Evolutionary conservation across 2,329 filamentous ascomycete genomes (phyloP).

Genomic region (Cercospora sp.): DNA sequence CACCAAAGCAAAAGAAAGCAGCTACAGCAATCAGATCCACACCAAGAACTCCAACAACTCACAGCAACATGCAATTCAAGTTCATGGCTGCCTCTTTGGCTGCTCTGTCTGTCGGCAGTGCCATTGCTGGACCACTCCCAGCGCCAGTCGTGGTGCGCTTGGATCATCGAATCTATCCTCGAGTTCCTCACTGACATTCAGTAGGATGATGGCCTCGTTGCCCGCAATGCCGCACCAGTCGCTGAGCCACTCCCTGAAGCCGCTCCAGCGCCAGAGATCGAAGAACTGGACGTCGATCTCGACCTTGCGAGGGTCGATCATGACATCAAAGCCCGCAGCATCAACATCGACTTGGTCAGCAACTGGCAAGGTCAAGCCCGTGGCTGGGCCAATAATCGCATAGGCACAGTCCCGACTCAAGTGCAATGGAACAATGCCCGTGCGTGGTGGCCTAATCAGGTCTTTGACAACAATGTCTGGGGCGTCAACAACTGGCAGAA

Average conservation of each 20-base stretch:
- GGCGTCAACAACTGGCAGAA: slow-evolving; percentile 3
- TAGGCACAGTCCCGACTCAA: not conserved
- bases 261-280: not conserved
- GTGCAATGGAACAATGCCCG: not conserved
- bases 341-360: not conserved
- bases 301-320: not conserved
- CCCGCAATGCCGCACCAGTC: not conserved
- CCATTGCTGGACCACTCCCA: slow-evolving; percentile 18
- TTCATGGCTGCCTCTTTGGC: slow-evolving; percentile 15
- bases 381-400: not conserved
- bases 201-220: slow-evolving; percentile 6
- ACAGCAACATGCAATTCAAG: slow-evolving; percentile 17
- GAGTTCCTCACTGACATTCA: not conserved
- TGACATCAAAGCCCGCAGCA: not conserved
- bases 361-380: not conserved
- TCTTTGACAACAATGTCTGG: not conserved
- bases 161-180: not conserved
- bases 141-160: not conserved
- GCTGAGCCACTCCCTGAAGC: not conserved
- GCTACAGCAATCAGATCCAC: not conserved
- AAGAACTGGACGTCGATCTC: not conserved
- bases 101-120: slow-evolving; percentile 16
- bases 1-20: not conserved
- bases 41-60: not conserved
- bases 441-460: not conserved